Base-by-base conservation (phyloP, 805 yeast genomes). In the Kuraishia hungarica region DNA sequence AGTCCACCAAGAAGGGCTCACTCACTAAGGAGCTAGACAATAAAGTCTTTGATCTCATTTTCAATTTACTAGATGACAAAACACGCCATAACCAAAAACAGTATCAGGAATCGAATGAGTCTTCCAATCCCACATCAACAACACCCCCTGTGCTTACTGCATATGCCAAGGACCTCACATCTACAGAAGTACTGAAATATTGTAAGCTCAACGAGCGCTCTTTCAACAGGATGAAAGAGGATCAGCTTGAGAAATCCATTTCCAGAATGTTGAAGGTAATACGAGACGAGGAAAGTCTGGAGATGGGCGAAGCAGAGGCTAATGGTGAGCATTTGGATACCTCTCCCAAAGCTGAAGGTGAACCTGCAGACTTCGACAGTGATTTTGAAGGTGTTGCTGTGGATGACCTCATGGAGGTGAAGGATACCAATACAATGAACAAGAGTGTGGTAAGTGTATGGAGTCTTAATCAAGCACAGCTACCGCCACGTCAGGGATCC, bases 381-480 rank as follows among this genome's bases (percentile, higher is more conserved):
- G 65, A 59, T 11, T 62, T 72, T 24, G 74, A 68, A 8, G 73
- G 74, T 20, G 71, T 70, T 39, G 73, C 67, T 26, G 43, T 15
- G n/a, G 67, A 65, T 23, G 80, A 80, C 23, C 60, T 89, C 55
- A 82, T 89, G 88, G 82, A 79, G 2, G 89, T 80, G 4, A 73
- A 72, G 52, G 89, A 88, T 55, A 66, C 75, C 2, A 92, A 92
- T 62, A 72, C 79, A 2, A 78, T 90, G 71, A 93, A 93, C 67
- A 89, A 85, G 63, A 81, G 86, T 21, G 86, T 92, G 1, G 87
- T 87, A 0, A 76, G 82, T 20, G 67, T 83, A 51, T 92, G 97
- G 97, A 77, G 72, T 39, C 60, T 68, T 15, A 61, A 59, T 35
- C 43, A 35, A 17, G 43, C 43, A 6, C 43, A 35, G n/a, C 8